These are phyloP conservation scores for Plenodomus lindquistii DNA, from an alignment of 2,329 filamentous ascomycete genomes.

Conservation along the genomic window DNA sequence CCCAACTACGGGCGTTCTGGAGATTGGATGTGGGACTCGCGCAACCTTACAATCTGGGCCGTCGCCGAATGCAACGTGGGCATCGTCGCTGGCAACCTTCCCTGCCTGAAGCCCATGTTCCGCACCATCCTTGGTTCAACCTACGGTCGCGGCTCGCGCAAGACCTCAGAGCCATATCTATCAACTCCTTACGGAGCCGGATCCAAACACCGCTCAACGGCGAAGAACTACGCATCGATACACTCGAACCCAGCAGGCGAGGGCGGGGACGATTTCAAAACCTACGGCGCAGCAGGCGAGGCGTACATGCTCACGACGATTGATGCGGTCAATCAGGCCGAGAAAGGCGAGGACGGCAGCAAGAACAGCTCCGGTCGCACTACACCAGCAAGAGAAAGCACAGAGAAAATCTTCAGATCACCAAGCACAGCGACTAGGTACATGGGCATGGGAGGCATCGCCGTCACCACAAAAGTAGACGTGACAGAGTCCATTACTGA, in stretches of 20 bases:
- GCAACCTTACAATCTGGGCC: conserved; percentile 55
- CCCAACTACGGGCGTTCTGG: conserved; percentile 43
- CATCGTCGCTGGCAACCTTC: conserved; percentile 50
- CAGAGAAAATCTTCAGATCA: conserved; percentile 5
- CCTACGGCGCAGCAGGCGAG: conserved; percentile 2
- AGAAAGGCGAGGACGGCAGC: not conserved
- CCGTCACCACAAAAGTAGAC: conserved; percentile 16
- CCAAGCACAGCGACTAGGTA: conserved; percentile 1
- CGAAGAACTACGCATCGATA: conserved; percentile 10
- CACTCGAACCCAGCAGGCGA: conserved; percentile 5
- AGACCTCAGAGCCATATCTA: conserved; percentile 12
- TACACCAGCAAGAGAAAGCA: conserved; percentile 2
- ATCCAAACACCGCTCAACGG: conserved; percentile 10
- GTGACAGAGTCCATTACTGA: conserved; percentile 5
- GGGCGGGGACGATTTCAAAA: conserved; percentile 1
- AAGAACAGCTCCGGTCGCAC: conserved; percentile 6
- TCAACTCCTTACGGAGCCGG: conserved; percentile 22
- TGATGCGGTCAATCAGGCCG: not conserved
- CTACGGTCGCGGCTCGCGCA: conserved; percentile 28
- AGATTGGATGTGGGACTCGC: conserved; percentile 47
- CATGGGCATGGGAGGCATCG: conserved; percentile 4
- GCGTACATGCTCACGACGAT: conserved; percentile 17
- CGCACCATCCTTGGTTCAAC: conserved; percentile 39
- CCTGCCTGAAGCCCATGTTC: conserved; percentile 50
- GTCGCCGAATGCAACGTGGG: conserved; percentile 51